Base-by-base conservation (phyloP, 495 filamentous ascomycete genomes). In the Penicilliopsis zonata region DNA sequence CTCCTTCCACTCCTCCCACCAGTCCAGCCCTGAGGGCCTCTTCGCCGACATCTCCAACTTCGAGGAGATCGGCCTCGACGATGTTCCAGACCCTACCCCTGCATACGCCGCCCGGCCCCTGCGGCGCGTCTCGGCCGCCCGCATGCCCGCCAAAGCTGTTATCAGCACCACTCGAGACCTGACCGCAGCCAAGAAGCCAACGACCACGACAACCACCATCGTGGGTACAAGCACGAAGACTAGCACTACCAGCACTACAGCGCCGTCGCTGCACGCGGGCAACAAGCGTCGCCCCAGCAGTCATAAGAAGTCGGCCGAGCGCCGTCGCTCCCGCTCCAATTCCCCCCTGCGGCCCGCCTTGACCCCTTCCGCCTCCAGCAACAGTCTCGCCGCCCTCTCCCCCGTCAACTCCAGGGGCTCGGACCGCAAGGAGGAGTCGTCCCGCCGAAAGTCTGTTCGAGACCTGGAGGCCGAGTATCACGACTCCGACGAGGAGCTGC, bases 401-500 rank as follows among this genome's bases (percentile, higher is more conserved):
- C 61, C 67, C 21, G 41, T 39, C 30, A 39, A 57, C 40, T 40
- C 57, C 29, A 36, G 47, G 57, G 28, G 42, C 57, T 42, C 22
- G n/a, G 28, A 15, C 27, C 34, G 49, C 25, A 80, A 75, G 32
- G 94, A 85, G 85, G 82, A 94, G 48, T 70, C 76, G 14, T 69
- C 73, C 27, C 66, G 81, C 32, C n/a, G n/a, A n/a, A 96, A 95
- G 56, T 72, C 82, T 3, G 56, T 74, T 3, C 69, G 82, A 36
- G 80, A 94, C 33, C 48, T 88, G 20, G 92, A 95, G 49, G 72
- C 76, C 24, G 88, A 96, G 50, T 94, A 80, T 40, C 70, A 87
- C 51, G 83, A 93, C 36, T 77, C 76, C 8, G 90, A 94, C 37
- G 88, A 94, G 36, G 86, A 96, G 33, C 72, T 98, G 14, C 90